Conservation (phyloP, 202 grass and related monocot species). For the Setaria viridis region DNA sequence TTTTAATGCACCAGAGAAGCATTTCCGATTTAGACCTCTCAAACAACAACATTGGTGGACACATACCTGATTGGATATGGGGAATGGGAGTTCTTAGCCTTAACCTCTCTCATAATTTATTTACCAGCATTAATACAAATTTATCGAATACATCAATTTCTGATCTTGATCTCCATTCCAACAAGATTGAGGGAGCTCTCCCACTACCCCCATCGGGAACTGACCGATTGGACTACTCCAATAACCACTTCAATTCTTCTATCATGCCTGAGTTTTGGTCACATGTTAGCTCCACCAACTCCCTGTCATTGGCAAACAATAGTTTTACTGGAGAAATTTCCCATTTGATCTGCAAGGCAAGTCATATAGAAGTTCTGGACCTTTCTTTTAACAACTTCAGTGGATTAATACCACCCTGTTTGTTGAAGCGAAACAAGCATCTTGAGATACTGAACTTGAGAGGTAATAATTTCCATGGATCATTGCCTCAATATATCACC, state of each 20-base stretch:
- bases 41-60: constrained; percentile 45
- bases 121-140: constrained; percentile 20
- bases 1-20: constrained; percentile 13
- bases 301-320: constrained; percentile 47
- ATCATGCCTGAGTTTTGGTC: neutral
- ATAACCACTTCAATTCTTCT: constrained; percentile 37
- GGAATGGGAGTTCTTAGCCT: constrained; percentile 2
- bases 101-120: constrained; percentile 50
- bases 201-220: constrained; percentile 36
- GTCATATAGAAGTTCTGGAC: constrained; percentile 29
- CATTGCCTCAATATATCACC: constrained; percentile 34
- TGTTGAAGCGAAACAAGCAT: neutral
- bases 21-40: constrained; percentile 42
- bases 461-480: constrained; percentile 38
- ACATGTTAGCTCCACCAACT: neutral
- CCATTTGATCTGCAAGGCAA: constrained; percentile 41
- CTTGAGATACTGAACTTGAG: constrained; percentile 40
- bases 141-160: neutral
- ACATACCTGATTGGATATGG: constrained; percentile 54
- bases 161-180: constrained; percentile 23
- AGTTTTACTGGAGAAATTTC: constrained; percentile 19
- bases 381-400: constrained; percentile 53
- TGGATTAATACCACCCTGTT: constrained; percentile 44
- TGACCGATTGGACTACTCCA: constrained; percentile 41
- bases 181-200: constrained; percentile 46